Evolutionary conservation across 1,284 basidiomycete genomes (phyloP).

Genomic region (Leucoagaricus sp.): DNA sequence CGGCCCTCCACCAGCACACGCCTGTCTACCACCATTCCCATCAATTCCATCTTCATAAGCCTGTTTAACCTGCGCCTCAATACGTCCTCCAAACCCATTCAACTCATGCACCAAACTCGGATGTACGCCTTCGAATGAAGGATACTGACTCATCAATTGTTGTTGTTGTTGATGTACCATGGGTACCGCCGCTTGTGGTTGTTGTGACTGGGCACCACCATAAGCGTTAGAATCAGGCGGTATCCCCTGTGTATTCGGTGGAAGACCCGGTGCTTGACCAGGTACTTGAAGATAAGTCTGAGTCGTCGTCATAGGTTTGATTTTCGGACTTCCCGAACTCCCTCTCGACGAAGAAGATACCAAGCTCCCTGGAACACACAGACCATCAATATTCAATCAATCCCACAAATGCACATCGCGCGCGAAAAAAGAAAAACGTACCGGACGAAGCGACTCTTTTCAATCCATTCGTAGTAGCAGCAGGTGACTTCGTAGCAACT

Average conservation of each 20-base stretch:
- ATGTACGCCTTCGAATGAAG: slow-evolving; percentile 52
- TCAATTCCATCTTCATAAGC: slow-evolving; percentile 41
- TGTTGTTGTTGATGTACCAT: slow-evolving; percentile 2
- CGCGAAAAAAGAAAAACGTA: not conserved
- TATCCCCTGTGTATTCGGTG: not conserved
- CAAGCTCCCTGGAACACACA: slow-evolving; percentile 5
- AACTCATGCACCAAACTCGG: slow-evolving; percentile 62
- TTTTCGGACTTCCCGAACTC: slow-evolving; percentile 19
- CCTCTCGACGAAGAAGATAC: slow-evolving; percentile 19
- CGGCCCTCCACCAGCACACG: slow-evolving; percentile 10
- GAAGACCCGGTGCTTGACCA: not conserved
- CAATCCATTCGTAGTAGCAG: not conserved
- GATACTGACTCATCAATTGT: slow-evolving; percentile 35
- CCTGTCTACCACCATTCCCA: slow-evolving; percentile 19
- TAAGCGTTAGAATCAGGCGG: not conserved
- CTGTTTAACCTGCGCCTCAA: slow-evolving; percentile 55
- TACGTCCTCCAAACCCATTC: slow-evolving; percentile 55
- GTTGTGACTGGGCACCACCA: not conserved
- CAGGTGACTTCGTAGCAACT: slow-evolving; percentile 39
- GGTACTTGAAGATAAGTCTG: slow-evolving; percentile 1
- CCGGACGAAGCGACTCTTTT: not conserved
- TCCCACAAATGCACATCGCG: not conserved
- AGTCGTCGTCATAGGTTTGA: slow-evolving; percentile 19
- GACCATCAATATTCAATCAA: not conserved
- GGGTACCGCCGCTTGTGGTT: not conserved